These are phyloP conservation scores for Podaxis mareebaensis DNA, from an alignment of 768 basidiomycete genomes.

Conservation along the genomic window DNA sequence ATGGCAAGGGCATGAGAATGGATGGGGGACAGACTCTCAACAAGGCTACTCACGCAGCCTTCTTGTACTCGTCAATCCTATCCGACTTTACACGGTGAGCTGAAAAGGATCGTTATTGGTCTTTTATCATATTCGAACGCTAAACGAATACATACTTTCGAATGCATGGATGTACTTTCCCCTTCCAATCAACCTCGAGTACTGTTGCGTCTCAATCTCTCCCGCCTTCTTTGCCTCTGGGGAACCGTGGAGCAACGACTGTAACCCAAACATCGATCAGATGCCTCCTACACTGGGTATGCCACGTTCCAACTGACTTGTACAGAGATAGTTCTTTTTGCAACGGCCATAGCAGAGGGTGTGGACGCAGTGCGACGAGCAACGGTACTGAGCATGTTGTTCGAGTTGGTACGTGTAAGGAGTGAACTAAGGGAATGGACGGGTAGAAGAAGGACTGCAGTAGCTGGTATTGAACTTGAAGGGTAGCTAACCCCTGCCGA, in stretches of 20 bases:
- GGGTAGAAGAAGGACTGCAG: background rate
- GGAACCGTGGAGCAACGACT: constrained; percentile 94
- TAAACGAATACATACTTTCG: constrained; percentile 58
- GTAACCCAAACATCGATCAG: constrained; percentile 27
- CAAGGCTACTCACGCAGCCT: constrained; percentile 67
- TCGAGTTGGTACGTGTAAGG: constrained; percentile 17
- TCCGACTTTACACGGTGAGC: constrained; percentile 87
- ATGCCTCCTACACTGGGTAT: constrained; percentile 3
- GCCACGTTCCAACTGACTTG: constrained; percentile 43
- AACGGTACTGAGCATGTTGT: constrained; percentile 32
- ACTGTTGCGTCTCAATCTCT: constrained; percentile 73
- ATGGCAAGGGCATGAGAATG: constrained; percentile 3
- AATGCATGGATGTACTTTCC: constrained; percentile 94
- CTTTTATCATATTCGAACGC: background rate
- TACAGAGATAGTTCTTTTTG: constrained; percentile 58
- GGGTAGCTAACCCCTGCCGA: background rate
- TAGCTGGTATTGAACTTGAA: too few species aligned
- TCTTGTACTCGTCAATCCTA: constrained; percentile 79
- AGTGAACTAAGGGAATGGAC: constrained; percentile 16
- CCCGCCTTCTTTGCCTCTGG: constrained; percentile 85
- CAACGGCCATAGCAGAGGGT: constrained; percentile 24
- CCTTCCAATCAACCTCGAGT: constrained; percentile 85
- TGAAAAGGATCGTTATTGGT: constrained; percentile 32
- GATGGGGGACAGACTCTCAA: constrained; percentile 1
- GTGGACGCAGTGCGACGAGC: constrained; percentile 28